Base-by-base conservation (phyloP, 2,329 filamentous ascomycete genomes). In the Uncinocarpus reesii region DNA sequence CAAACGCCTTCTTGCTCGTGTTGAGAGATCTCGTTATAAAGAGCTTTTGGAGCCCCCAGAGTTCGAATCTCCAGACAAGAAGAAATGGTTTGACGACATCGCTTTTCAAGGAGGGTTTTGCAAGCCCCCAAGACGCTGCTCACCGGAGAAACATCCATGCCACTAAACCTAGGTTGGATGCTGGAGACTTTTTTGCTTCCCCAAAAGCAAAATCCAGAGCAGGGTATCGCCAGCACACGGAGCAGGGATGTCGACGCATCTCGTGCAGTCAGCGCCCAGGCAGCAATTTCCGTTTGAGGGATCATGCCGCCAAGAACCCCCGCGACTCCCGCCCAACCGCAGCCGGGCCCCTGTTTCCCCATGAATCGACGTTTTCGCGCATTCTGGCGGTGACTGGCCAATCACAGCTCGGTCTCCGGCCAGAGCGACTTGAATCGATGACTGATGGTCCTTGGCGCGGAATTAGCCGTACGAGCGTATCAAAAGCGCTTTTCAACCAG, bases 221-320 rank as follows among this genome's bases (percentile, higher is more conserved):
- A 35, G 13, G 29, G 26, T n/a, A 35, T 40, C 23, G 24, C 34
- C 44, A 47, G 36, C 16, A 18, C 35, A 40, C 15, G 10, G n/a
- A n/a, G 26, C 44, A 32, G 26, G 44, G 44, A 32, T 47, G 28
- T 24, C 16, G 5, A 15, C 10, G 5, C 8, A 13, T 24, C 15
- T 24, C 35, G n/a, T 32, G 42, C 44, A 47, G 15, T 47, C 18
- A 47, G 34, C 21, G 28, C 44, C 36, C 15, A 29, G 40, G 35
- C 38, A 47, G 44, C 44, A 47, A 47, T 47, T 47, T 47, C 44
- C 44, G 24, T 23, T 47, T 47, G 16, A 4, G 35, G 43, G n/a
- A 47, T 47, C 23, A 28, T 37, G 43, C 43, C 23, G 18, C 44
- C 44, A 34, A 23, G 24, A 16, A 21, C 8, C 35, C 43, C 44